A percentile compares a stretch with the other conserved stretches of the same genome.
Evolutionary conservation across 257 asterid genomes (phyloP).

Genomic region (Salvia splendens): DNA sequence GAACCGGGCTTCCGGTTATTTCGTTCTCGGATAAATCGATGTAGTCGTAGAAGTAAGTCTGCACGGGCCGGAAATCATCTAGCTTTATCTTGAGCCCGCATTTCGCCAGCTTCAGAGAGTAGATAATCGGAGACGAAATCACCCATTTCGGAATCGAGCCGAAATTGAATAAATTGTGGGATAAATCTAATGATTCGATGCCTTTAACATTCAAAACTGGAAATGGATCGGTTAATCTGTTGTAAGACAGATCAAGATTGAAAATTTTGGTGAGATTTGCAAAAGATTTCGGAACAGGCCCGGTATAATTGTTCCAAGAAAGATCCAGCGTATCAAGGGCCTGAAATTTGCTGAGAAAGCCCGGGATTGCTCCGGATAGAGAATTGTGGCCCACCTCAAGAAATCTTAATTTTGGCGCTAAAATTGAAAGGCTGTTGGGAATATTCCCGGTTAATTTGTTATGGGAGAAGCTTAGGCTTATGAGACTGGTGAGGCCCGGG

Average conservation of each 20-base stretch:
- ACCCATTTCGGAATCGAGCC: slow-evolving; percentile 76
- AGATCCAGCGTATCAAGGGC: slow-evolving; percentile 74
- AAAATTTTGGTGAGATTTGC: slow-evolving; percentile 77
- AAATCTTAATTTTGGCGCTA: slow-evolving; percentile 41
- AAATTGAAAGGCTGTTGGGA: slow-evolving; percentile 48
- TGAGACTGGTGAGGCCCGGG: slow-evolving; percentile 39
- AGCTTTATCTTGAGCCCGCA: slow-evolving; percentile 78
- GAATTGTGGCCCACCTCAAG: slow-evolving; percentile 68
- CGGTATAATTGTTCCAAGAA: slow-evolving; percentile 61
- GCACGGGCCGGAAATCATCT: slow-evolving; percentile 67
- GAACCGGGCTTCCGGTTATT: slow-evolving; percentile 73
- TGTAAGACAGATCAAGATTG: slow-evolving; percentile 76
- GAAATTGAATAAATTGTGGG: slow-evolving; percentile 68
- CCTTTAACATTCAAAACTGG: slow-evolving; percentile 68
- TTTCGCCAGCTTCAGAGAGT: slow-evolving; percentile 73
- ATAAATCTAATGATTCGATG: slow-evolving; percentile 76
- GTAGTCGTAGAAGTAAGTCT: slow-evolving; percentile 72
- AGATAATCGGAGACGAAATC: slow-evolving; percentile 62
- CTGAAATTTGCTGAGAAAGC: slow-evolving; percentile 58
- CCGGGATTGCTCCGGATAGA: slow-evolving; percentile 67
- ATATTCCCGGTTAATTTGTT: slow-evolving; percentile 62
- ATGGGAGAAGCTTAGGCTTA: slow-evolving; percentile 36
- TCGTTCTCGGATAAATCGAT: slow-evolving; percentile 81
- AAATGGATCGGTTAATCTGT: slow-evolving; percentile 72
- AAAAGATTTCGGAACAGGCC: slow-evolving; percentile 68